These are phyloP conservation scores for Marvania coccoides DNA, from an alignment of 139 green algal species.

Conservation along the genomic window DNA sequence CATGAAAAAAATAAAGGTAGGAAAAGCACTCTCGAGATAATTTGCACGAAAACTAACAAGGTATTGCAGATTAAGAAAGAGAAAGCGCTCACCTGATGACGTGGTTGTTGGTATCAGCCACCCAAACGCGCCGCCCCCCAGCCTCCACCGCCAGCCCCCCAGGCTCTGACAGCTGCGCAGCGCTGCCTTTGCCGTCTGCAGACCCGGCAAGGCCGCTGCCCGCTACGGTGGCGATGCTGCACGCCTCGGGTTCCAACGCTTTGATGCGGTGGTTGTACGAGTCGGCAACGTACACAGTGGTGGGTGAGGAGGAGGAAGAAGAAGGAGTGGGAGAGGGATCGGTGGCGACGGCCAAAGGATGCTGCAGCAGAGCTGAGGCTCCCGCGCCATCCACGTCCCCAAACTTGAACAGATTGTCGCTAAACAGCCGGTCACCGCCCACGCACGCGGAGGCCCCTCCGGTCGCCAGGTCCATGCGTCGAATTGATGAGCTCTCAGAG, in stretches of 20 bases:
- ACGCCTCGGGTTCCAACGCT: conserved; percentile 38
- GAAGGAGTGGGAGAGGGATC: background rate
- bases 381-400: conserved; percentile 60
- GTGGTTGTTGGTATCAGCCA: conserved; percentile 76
- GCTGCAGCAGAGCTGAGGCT: conserved; percentile 49
- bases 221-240: conserved; percentile 42
- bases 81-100: too few relatives aligned
- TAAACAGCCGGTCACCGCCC: conserved; percentile 67
- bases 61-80: too few relatives aligned
- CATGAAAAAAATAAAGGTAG: too few relatives aligned
- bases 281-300: conserved; percentile 56
- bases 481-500: conserved; percentile 60
- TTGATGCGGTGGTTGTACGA: conserved; percentile 79
- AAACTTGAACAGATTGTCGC: conserved; percentile 78
- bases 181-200: conserved; percentile 35
- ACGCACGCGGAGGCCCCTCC: conserved; percentile 29
- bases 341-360: conserved; percentile 40
- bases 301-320: background rate
- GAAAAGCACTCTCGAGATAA: too few relatives aligned
- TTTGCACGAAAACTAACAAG: too few relatives aligned
- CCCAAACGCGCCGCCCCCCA: conserved; percentile 21
- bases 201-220: conserved; percentile 51
- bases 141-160: conserved; percentile 42
- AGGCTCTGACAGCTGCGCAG: conserved; percentile 62
- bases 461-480: conserved; percentile 42